Conservation (phyloP, 345 rosid genomes). For the Citrus unshiu region DNA sequence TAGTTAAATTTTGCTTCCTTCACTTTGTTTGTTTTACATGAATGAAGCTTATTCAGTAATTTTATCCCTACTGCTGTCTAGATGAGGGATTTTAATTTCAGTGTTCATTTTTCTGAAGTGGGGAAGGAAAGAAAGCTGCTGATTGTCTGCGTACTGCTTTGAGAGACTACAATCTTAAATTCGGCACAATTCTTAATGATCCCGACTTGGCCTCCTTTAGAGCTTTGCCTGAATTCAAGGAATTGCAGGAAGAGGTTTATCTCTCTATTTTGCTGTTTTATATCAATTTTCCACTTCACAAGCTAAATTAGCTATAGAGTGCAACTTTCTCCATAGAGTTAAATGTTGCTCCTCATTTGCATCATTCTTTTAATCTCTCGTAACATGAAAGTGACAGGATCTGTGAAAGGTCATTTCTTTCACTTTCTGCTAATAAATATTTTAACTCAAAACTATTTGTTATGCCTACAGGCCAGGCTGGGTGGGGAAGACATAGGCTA, state of each 20-base stretch:
- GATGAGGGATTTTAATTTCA: background rate
- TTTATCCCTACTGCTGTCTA: background rate
- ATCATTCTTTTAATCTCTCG: background rate
- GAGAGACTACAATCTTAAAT: constrained; percentile 83
- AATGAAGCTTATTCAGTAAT: background rate
- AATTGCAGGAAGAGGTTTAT: constrained; percentile 89
- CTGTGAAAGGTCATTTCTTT: background rate
- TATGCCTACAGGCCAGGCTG: constrained; percentile 66
- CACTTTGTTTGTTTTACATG: background rate
- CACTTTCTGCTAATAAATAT: background rate
- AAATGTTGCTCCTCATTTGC: background rate
- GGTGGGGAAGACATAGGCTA: constrained; percentile 96
- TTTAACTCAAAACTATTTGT: constrained; percentile 11
- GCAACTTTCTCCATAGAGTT: background rate
- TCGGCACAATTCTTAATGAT: constrained; percentile 87
- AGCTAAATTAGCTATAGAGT: background rate
- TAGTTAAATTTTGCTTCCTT: background rate
- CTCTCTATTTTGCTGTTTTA: constrained; percentile 3
- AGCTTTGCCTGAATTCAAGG: constrained; percentile 90
- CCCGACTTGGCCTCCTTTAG: constrained; percentile 95
- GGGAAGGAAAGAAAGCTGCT: constrained; percentile 82
- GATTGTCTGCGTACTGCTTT: constrained; percentile 81
- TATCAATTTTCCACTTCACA: background rate
- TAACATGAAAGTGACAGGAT: background rate
- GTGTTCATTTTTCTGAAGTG: constrained; percentile 44